Evolutionary conservation across 2,329 filamentous ascomycete species (phyloP), one percentile per base, ranked within the genome.

Genomic region (Cladophialophora yegresii): DNA sequence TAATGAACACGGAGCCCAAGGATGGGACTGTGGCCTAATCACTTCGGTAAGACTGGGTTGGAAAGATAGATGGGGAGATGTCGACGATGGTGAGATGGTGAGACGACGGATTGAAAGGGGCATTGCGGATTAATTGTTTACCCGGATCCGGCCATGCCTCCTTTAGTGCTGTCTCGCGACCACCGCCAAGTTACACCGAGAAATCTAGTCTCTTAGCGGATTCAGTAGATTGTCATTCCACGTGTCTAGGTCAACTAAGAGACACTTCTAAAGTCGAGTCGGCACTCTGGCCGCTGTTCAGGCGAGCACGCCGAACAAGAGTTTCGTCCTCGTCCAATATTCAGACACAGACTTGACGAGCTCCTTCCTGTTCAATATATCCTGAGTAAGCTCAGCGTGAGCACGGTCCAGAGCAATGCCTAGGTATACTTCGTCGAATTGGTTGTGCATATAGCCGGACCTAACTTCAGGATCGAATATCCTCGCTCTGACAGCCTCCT

Each of bases 251-350:
- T n/a, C n/a, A 43, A 40, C 36, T 43, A 43, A n/a, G 1, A 8
- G n/a, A 5, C 36, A 2, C 16, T 43, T 43, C 16, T n/a, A 16
- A 2, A n/a, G 36, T 6, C 16, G 5, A 20, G 36, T 2, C 36
- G 36, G 36, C 13, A 43, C 16, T 43, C 36, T n/a, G 16, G 6
- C n/a, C 5, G 9, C 32, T 12, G 12, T n/a, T 54, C 49, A 61
- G 36, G 26, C 36, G 45, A 71, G 65, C 49, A 69, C 32, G 5
- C 70, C 70, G 53, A 71, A 71, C 28, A 71, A 53, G 32, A 65
- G 50, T 51, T 64, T 68, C n/a, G 70, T 71, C 53, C 70, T 62
- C 22, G 55, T 56, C 70, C 70, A 71, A 30, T 71, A 71, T n/a
- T 66, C 64, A 6, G 28, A 32, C 3, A 64, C 70, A 13, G 59